Conservation (phyloP, 768 basidiomycete species). For the Paxillus rubicundulus region DNA sequence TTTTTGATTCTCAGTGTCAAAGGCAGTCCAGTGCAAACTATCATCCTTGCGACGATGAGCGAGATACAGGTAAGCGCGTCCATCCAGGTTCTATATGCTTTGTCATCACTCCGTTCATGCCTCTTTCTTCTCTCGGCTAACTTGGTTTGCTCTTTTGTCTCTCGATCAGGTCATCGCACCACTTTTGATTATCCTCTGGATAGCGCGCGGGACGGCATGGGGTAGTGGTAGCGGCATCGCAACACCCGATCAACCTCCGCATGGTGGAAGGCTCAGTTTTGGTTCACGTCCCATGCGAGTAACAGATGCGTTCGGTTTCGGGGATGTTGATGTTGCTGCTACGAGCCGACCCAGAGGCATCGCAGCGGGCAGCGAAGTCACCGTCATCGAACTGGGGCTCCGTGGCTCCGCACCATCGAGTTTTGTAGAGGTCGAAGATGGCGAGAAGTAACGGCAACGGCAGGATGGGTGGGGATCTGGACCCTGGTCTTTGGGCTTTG, state of each 20-base stretch:
- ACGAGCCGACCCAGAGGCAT: too few species aligned
- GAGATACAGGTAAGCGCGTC: slow-evolving; percentile 19
- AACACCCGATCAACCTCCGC: neutral
- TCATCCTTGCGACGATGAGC: slow-evolving; percentile 23
- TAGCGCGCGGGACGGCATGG: slow-evolving; percentile 22
- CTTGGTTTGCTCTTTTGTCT: neutral
- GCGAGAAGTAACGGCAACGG: too few species aligned
- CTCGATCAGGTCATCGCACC: slow-evolving; percentile 22
- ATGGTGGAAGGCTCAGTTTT: neutral
- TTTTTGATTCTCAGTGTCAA: slow-evolving; percentile 20
- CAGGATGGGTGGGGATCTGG: too few species aligned
- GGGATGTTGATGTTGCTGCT: too few species aligned
- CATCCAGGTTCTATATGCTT: too few species aligned
- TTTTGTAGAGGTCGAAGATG: too few species aligned
- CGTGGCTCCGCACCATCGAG: too few species aligned
- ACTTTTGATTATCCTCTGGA: slow-evolving; percentile 26
- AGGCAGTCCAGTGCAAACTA: slow-evolving; percentile 13
- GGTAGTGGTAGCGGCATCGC: neutral
- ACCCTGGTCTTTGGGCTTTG: too few species aligned
- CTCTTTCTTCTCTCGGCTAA: neutral
- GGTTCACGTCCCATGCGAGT: too few species aligned
- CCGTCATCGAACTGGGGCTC: too few species aligned
- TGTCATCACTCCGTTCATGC: neutral
- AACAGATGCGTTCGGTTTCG: too few species aligned
- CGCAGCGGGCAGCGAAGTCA: too few species aligned